These are phyloP conservation scores for Dothideomycetes sp. DNA, from an alignment of 2,329 filamentous ascomycete genomes.

Conservation along the genomic window DNA sequence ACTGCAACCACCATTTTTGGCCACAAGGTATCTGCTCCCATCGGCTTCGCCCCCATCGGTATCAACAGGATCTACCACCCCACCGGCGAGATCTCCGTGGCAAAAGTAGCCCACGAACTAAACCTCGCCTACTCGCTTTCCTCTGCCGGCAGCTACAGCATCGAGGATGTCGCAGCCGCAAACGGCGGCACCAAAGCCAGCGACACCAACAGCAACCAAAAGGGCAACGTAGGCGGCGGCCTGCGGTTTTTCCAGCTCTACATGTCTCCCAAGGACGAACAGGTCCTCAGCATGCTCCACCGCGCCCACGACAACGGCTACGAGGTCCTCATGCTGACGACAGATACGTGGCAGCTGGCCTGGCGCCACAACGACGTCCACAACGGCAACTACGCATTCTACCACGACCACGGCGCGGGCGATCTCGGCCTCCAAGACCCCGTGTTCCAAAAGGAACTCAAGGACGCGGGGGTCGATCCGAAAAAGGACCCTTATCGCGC, in stretches of 20 bases:
- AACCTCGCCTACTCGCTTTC: constrained; percentile 49
- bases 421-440: constrained; percentile 49
- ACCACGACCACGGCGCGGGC: constrained; percentile 43
- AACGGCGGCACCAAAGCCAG: constrained; percentile 30
- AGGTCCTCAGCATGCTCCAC: constrained; percentile 45
- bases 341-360: constrained; percentile 47
- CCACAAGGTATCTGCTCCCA: constrained; percentile 46
- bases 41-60: constrained; percentile 54
- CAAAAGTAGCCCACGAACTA: constrained; percentile 48
- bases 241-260: constrained; percentile 50
- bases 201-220: neutral
- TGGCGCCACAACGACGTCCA: constrained; percentile 50
- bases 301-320: constrained; percentile 45
- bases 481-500: constrained; percentile 41
- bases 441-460: constrained; percentile 44
- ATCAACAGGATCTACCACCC: constrained; percentile 57
- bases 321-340: constrained; percentile 46
- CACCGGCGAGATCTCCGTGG: constrained; percentile 47
- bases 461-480: constrained; percentile 34
- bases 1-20: constrained; percentile 49
- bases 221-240: neutral
- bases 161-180: constrained; percentile 47
- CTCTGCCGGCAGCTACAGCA: constrained; percentile 44
- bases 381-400: constrained; percentile 50
- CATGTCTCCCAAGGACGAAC: constrained; percentile 50